Conservation (phyloP, 23 red algal genomes). For the Pyropia haitanensis region DNA sequence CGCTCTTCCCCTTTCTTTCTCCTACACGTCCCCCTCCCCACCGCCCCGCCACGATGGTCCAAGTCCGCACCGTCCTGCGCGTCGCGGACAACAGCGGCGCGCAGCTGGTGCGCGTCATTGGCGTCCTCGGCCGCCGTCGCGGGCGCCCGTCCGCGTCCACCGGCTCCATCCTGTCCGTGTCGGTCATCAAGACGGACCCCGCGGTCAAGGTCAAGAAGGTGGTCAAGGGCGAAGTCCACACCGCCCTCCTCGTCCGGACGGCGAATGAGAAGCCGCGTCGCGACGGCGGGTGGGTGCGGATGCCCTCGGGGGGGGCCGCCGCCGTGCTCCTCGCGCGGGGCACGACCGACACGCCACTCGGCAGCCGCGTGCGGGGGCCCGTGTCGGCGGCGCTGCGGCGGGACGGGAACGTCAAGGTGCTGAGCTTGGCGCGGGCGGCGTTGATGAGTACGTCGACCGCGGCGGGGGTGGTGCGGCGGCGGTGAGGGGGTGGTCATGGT, state of each 20-base stretch:
- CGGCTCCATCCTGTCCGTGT: conserved; percentile 42
- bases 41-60: conserved; percentile 31
- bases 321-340: conserved; percentile 39
- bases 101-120: conserved; percentile 60
- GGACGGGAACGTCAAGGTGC: conserved; percentile 46
- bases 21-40: neutral
- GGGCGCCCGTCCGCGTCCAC: conserved; percentile 47
- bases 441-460: neutral
- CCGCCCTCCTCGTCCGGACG: conserved; percentile 54
- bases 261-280: conserved; percentile 52
- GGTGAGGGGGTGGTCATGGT: too few relatives aligned
- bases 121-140: conserved; percentile 45
- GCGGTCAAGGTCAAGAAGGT: conserved; percentile 48
- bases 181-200: conserved; percentile 46
- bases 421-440: conserved; percentile 31
- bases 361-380: conserved; percentile 47
- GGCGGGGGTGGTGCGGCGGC: too few relatives aligned
- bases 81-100: conserved; percentile 71
- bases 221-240: conserved; percentile 54
- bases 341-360: conserved; percentile 21
- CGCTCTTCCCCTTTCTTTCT: too few relatives aligned
- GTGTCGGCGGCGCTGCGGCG: conserved; percentile 54
- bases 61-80: conserved; percentile 64
- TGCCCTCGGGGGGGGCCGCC: conserved; percentile 28
- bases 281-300: conserved; percentile 48